These are phyloP conservation scores for Apiospora sp. DNA, from an alignment of 2,329 filamentous ascomycete genomes.

Conservation along the genomic window DNA sequence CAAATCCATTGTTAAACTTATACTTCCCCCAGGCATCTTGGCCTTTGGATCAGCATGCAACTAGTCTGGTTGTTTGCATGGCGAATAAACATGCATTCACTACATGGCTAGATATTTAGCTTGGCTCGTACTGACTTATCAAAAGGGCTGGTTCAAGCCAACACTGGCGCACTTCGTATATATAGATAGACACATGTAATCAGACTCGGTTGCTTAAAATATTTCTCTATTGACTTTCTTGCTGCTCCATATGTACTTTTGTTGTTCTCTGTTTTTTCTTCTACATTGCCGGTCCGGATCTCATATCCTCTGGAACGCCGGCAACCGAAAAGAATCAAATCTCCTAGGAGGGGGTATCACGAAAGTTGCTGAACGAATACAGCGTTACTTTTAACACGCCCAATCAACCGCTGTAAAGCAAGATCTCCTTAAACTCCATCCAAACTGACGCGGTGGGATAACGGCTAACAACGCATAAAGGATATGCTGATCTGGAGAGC, in stretches of 20 bases:
- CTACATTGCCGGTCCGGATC: slow-evolving; percentile 29
- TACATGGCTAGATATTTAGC: not conserved
- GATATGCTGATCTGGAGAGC: not conserved
- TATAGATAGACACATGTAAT: slow-evolving; percentile 46
- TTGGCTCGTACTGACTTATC: not conserved
- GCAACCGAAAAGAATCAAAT: slow-evolving; percentile 28
- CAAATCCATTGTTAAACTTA: not conserved
- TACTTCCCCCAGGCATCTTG: not conserved
- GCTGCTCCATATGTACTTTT: slow-evolving; percentile 26
- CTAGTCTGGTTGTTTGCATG: not conserved
- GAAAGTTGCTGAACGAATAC: slow-evolving; percentile 20
- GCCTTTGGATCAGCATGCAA: not conserved
- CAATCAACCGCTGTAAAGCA: not conserved
- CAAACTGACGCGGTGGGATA: not conserved
- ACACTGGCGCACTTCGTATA: not conserved
- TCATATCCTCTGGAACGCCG: not conserved
- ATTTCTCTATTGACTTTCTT: not conserved
- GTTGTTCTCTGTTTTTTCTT: slow-evolving; percentile 25
- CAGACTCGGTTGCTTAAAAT: slow-evolving; percentile 63
- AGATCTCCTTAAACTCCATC: slow-evolving; percentile 16
- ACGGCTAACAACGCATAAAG: not conserved
- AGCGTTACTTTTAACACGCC: slow-evolving; percentile 21
- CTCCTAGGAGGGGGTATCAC: slow-evolving; percentile 16
- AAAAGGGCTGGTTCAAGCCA: not conserved
- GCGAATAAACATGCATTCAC: not conserved